These are phyloP conservation scores for Penicillium sp. DNA, from an alignment of 2,329 filamentous ascomycete genomes.

Conservation along the genomic window DNA sequence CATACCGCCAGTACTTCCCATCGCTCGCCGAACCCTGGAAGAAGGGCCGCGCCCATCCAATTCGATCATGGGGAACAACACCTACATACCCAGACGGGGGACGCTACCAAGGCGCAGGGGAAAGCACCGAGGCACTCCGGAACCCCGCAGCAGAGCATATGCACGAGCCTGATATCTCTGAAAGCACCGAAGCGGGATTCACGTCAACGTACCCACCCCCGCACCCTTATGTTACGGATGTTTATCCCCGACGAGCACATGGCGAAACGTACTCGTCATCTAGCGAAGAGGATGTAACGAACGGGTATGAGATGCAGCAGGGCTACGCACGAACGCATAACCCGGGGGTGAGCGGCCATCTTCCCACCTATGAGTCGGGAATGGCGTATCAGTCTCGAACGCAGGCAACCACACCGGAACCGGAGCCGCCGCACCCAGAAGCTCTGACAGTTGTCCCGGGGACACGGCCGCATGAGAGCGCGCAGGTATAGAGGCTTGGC, in stretches of 20 bases:
- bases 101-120: conserved; percentile 14
- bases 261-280: conserved; percentile 43
- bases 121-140: conserved; percentile 36
- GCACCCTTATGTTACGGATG: conserved; percentile 32
- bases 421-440: conserved; percentile 1
- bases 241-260: conserved; percentile 34
- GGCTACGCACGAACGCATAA: conserved; percentile 34
- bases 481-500: not conserved
- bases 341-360: conserved; percentile 23
- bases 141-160: conserved; percentile 38
- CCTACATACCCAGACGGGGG: conserved; percentile 48
- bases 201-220: conserved; percentile 24
- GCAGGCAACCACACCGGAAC: not conserved
- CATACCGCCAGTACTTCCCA: conserved; percentile 66
- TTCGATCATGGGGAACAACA: conserved; percentile 60
- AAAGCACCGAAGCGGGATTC: conserved; percentile 12
- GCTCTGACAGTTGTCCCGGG: not conserved
- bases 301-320: conserved; percentile 45
- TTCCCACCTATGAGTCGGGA: conserved; percentile 32
- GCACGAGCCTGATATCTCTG: conserved; percentile 15
- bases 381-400: conserved; percentile 36
- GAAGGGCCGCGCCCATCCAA: conserved; percentile 64
- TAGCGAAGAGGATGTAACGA: conserved; percentile 42
- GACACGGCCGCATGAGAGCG: not conserved
- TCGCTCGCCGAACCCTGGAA: conserved; percentile 59